Base-by-base conservation (phyloP, 805 yeast genomes). In the Blastobotrys parvus region DNA sequence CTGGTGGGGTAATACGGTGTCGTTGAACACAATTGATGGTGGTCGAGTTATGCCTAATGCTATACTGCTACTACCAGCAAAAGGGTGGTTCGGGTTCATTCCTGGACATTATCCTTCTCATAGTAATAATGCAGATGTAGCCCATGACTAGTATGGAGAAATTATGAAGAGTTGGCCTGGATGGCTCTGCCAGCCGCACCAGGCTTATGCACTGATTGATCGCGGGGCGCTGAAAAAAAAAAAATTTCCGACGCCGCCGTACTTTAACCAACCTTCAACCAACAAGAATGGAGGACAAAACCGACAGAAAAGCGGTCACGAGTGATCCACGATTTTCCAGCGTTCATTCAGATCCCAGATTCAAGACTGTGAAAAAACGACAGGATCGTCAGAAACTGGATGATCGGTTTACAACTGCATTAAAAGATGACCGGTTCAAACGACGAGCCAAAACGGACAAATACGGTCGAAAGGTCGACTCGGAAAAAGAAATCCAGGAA, bases 331-430 rank as follows among this genome's bases (percentile, higher is more conserved):
- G 97, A 59, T 90, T 90, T 62, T 65, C 82, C 6, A 69, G 78
- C 6, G 82, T 90, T 4, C 86, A 82, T 54, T 76, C 73, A 50
- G 98, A 92, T 62, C 97, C 97, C 3, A 72, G 95, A 49, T 92
- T 90, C 67, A 80, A 76, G 47, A 65, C 77, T 20, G 89, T 95
- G 2, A 80, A 72, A 55, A 72, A 71, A 59, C 79, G 77, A 53
- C 78, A 80, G 44, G 65, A 79, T 47, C 83, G 82, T 59, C 82
- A 87, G 31, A 78, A 83, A 52, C 71, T 92, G 19, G 98, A 92
- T 63, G 82, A 78, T 45, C 77, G 98, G 62, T 92, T 92, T 64
- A 82, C 80, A 53, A 77, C 77, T 37, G 83, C 78, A 44, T 63
- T 83, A 39, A 73, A 66, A 42, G 65, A 78, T 44, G 74, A 78